Base-by-base conservation (phyloP, 306 rosid species). In the Styphnolobium japonicum region DNA sequence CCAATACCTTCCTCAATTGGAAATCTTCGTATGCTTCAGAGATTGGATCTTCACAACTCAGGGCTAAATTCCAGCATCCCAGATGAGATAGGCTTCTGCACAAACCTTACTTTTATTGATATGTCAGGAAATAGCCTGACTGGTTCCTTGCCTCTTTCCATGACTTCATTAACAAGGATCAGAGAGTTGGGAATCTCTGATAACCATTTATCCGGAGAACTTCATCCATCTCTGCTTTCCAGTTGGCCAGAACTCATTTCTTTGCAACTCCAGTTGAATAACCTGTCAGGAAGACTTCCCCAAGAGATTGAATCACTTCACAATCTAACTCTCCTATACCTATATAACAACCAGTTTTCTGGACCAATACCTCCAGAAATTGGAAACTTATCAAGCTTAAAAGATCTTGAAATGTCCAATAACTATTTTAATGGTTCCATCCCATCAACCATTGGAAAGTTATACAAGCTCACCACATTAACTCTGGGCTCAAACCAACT, bases 121-220 rank as follows among this genome's bases (percentile, higher is more conserved):
- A 37, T 78, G 46, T 68, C 82, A 18, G 77, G 51, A 56, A 78
- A 78, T 58, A 78, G 42, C 52, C 19, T 78, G 9, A 78, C 52
- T 57, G 77, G 82, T 45, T 31, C 82, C 19, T 68, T 78, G 62
- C 82, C 82, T 57, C 70, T 68, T 78, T 78, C 82, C 62, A 57
- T 78, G 77, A 64, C 83, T 37, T 79, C 83, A 57, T 70, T 79
- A 58, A 79, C 71, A 15, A 79, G 52, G 40, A 60, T 79, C 3
- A 69, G 14, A 58, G 63, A 58, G 10, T 43, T 79, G 63, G 83
- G 62, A 58, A 22, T 79, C 33, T 79, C 77, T 33, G 10, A 5
- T 33, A 79, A 58, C 62, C n/a, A 14, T 29, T 33, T 79, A 43
- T 69, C 83, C 0, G 83, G 83, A 33, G 83, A 79, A 46, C 63